Conservation (phyloP, 805 yeast genomes). For the Saturnispora saitoi region DNA sequence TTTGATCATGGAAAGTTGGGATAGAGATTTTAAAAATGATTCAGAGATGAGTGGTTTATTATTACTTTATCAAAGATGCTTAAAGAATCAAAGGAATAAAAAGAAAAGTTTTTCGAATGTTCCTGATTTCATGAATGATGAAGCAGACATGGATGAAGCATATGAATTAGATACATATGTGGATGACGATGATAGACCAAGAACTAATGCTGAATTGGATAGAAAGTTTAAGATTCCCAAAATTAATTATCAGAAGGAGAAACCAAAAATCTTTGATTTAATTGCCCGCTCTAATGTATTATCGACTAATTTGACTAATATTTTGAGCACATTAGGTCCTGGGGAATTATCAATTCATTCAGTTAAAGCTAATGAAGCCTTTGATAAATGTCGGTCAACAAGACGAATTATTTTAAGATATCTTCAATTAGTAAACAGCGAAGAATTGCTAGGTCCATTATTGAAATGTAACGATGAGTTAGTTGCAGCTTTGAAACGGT, state of each 20-base stretch:
- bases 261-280: slow-evolving; percentile 57
- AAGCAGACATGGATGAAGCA: slow-evolving; percentile 36
- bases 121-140: slow-evolving; percentile 43
- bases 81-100: slow-evolving; percentile 4
- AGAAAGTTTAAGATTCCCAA: slow-evolving; percentile 53
- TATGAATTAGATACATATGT: slow-evolving; percentile 22
- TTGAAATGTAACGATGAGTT: slow-evolving; percentile 87
- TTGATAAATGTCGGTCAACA: slow-evolving; percentile 64
- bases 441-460: slow-evolving; percentile 80
- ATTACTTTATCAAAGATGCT: slow-evolving; percentile 30
- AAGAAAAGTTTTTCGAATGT: slow-evolving; percentile 14
- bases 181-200: slow-evolving; percentile 13
- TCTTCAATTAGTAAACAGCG: slow-evolving; percentile 75
- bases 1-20: slow-evolving; percentile 60
- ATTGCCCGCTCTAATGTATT: slow-evolving; percentile 71
- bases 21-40: slow-evolving; percentile 41
- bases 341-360: slow-evolving; percentile 58
- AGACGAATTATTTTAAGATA: slow-evolving; percentile 75
- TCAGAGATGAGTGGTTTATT: slow-evolving; percentile 43
- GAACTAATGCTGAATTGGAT: slow-evolving; percentile 32
- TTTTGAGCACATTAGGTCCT: slow-evolving; percentile 35
- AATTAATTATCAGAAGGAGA: slow-evolving; percentile 60
- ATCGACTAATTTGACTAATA: slow-evolving; percentile 61
- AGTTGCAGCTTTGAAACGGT: slow-evolving; percentile 60
- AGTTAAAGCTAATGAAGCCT: slow-evolving; percentile 48